These are phyloP conservation scores for Pisolithus microcarpus DNA, from an alignment of 768 basidiomycete species.

Conservation along the genomic window DNA sequence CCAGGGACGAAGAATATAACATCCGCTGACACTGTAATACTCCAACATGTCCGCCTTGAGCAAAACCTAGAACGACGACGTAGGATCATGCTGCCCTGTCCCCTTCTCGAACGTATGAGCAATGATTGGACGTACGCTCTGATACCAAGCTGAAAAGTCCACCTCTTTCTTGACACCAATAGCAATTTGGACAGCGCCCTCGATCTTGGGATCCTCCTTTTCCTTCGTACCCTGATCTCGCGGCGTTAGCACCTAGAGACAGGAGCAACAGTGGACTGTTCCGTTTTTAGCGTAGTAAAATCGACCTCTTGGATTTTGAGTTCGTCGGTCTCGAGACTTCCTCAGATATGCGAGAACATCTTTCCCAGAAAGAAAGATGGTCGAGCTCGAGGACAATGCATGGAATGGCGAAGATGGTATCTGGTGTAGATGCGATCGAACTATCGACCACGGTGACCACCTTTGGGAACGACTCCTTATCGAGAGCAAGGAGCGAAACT, in stretches of 20 bases:
- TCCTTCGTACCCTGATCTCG: slow-evolving; percentile 36
- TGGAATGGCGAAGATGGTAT: slow-evolving; percentile 69
- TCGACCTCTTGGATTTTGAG: slow-evolving; percentile 68
- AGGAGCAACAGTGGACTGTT: slow-evolving; percentile 31
- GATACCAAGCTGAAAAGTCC: slow-evolving; percentile 93
- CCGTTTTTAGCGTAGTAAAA: slow-evolving; percentile 52
- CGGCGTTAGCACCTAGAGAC: slow-evolving; percentile 7
- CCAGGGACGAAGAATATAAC: slow-evolving; percentile 98
- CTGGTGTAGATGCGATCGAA: slow-evolving; percentile 58
- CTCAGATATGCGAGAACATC: slow-evolving; percentile 70
- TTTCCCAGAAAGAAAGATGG: slow-evolving; percentile 71
- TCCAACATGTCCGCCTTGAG: slow-evolving; percentile 98
- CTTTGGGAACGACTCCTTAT: slow-evolving; percentile 54
- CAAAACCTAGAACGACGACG: slow-evolving; percentile 55
- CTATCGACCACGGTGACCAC: slow-evolving; percentile 72
- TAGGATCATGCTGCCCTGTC: background rate
- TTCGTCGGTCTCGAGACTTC: slow-evolving; percentile 59
- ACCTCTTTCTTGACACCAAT: slow-evolving; percentile 94
- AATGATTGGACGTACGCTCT: slow-evolving; percentile 49
- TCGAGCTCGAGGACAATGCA: slow-evolving; percentile 59
- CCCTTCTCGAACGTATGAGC: background rate
- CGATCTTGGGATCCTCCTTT: slow-evolving; percentile 73
- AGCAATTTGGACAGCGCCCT: slow-evolving; percentile 86
- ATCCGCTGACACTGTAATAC: slow-evolving; percentile 97
- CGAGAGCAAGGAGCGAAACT: slow-evolving; percentile 83